These are phyloP conservation scores for Quercus variabilis DNA, from an alignment of 306 rosid species.

Conservation along the genomic window DNA sequence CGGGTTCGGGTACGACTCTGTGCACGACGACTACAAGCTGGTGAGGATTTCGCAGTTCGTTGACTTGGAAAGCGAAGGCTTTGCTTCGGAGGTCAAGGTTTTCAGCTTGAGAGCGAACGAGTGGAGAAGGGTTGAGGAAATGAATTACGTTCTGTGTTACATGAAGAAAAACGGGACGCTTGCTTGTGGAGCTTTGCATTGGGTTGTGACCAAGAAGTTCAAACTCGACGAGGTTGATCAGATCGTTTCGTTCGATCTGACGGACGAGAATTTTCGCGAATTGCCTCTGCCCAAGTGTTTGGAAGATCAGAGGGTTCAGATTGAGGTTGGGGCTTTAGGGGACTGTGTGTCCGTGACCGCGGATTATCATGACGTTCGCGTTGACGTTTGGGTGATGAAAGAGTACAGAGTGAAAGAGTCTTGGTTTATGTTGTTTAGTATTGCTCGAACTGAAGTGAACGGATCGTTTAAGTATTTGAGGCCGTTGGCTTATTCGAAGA, in stretches of 20 bases:
- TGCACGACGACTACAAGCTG: constrained; percentile 43
- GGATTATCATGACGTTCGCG: constrained; percentile 7
- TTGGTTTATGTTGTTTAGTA: constrained; percentile 50
- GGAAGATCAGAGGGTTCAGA: constrained; percentile 15
- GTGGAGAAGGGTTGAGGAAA: constrained; percentile 45
- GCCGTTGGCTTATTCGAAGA: constrained; percentile 53
- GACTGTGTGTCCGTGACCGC: constrained; percentile 44
- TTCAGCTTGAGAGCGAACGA: constrained; percentile 39
- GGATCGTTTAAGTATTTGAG: constrained; percentile 30
- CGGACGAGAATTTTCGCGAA: constrained; percentile 31
- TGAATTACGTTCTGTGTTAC: constrained; percentile 53
- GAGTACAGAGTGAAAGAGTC: constrained; percentile 46
- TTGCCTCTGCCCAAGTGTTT: constrained; percentile 56
- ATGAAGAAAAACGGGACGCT: constrained; percentile 53
- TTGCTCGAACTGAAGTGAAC: constrained; percentile 10
- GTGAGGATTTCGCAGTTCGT: constrained; percentile 56
- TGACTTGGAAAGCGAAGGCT: constrained; percentile 26
- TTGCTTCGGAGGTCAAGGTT: constrained; percentile 43
- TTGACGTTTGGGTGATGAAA: constrained; percentile 67
- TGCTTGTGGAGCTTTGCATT: constrained; percentile 43
- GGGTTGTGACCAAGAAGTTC: constrained; percentile 53
- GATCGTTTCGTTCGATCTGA: constrained; percentile 46
- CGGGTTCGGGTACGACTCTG: constrained; percentile 61
- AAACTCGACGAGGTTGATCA: constrained; percentile 32
- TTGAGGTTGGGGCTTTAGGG: constrained; percentile 47